phyloP scores from a whole-genome alignment of 768 basidiomycete genomes.

The Butyriboletus loyo region DNA sequence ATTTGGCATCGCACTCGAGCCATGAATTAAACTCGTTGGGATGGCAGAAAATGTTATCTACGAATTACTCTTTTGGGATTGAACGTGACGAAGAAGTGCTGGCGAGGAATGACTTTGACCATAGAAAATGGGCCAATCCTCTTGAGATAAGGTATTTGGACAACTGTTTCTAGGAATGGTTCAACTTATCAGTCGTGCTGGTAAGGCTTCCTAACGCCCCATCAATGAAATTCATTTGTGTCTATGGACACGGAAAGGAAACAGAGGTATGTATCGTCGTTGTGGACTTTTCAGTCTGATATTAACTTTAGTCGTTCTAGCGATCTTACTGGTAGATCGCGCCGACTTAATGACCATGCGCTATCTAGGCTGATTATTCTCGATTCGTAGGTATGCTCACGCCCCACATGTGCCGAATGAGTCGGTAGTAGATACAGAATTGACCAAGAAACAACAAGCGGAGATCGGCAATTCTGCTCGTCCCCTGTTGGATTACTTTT shows the following conservation, averaged over 20 bases:
- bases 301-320: conserved; percentile 34
- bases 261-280: conserved; percentile 63
- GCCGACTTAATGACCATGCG: neutral
- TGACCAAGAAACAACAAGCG: conserved; percentile 44
- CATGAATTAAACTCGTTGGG: neutral
- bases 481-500: conserved; percentile 53
- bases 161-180: neutral
- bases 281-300: neutral
- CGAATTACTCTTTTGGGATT: conserved; percentile 87
- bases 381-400: conserved; percentile 59
- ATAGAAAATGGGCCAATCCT: conserved; percentile 90
- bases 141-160: conserved; percentile 63
- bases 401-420: conserved; percentile 70
- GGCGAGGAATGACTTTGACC: conserved; percentile 65
- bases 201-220: conserved; percentile 82
- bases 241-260: conserved; percentile 95
- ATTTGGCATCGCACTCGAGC: neutral
- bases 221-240: conserved; percentile 87
- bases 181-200: neutral
- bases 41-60: conserved; percentile 65
- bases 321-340: conserved; percentile 77
- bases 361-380: neutral
- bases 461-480: conserved; percentile 42
- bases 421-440: conserved; percentile 40
- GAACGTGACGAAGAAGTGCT: conserved; percentile 70